Evolutionary conservation across 1,284 basidiomycete species (phyloP), one percentile per base, ranked within the genome.

Genomic region (Marasmius sp.): DNA sequence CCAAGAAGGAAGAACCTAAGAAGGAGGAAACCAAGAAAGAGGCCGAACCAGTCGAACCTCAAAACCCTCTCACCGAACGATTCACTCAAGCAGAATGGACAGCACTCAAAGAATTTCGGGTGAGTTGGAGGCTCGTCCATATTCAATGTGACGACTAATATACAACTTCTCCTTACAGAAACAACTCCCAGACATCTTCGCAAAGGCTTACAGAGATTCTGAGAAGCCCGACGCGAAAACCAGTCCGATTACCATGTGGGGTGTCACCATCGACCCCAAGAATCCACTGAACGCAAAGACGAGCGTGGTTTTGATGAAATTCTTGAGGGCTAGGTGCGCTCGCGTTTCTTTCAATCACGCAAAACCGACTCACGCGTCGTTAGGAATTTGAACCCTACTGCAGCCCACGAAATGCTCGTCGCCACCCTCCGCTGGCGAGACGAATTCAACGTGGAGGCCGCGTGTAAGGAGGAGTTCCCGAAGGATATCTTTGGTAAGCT

Each of bases 261-360:
- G 89, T 27, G 82, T 93, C 37, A 72, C 71, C 0, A 82, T 93
- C 49, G 81, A 89, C 72, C 88, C 85, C 7, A 67, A 66, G 6
- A 78, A 78, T 58, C 79, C 83, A 16, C 61, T 66, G 45, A 81
- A 89, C 71, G 85, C 89, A 0, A 81, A 82, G 9, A 82, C 84
- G 51, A 91, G 88, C 67, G 89, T 92, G 20, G 69, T 92, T 7
- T 78, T 93, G 49, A 84, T 90, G 83, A 93, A 93, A 71, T 93
- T 92, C 76, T 75, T 92, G 39, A 81, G 89, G 62, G 91, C 91
- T 10, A 84, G 89, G 89, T 86, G 64, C n/a, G 77, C 53, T 27
- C 20, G 10, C 45, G 18, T 53, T 39, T 37, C 53, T 12, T 12
- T 52, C 50, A 48, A 63, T 60, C 41, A 43, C 27, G 20, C 12